Evolutionary conservation across 495 filamentous ascomycete species (phyloP), one percentile per base, ranked within the genome.

Genomic region (Articulospora tetracladia): DNA sequence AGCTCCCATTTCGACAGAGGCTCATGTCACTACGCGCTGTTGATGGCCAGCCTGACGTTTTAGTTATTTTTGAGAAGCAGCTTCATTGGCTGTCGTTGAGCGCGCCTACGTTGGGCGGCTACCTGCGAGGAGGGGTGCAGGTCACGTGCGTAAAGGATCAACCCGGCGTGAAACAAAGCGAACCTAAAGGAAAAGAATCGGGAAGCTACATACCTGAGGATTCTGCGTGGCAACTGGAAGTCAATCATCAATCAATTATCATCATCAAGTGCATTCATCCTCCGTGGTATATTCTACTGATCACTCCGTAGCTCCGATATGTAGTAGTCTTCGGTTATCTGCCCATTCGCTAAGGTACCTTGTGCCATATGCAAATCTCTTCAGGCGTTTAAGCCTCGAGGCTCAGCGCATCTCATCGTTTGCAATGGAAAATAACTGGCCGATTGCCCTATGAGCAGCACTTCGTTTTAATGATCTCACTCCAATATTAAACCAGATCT

Each of bases 11-110:
- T 44, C 8, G 20, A 46, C 1, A 27, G 41, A 44, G 1, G 30
- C 58, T 58, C 55, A 63, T 63, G 60, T 63, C 53, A 47, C 27
- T 63, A 63, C 34, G 60, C 60, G 60, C 60, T 49, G 55, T 46
- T 25, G 26, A 28, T 46, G 36, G 39, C 47, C 30, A 47, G 54
- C 22, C 23, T 13, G 55, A 19, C 53, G 55, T 63, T 63, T 63
- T 36, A 49, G 22, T 41, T 54, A 55, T 63, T 63, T 58, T 54
- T 19, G n/a, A 15, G 30, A 24, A 39, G 27, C 7, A 26, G 25
- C 17, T 46, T 55, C 19, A 26, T 63, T 63, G 60, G 60, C n/a
- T 58, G 60, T 22, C 36, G 25, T 27, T 23, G 53, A 1, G n/a
- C 50, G 52, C 57, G 57, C 32, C 27, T 48, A 23, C 11, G n/a